Percentiles rank a stretch among this genome's conserved stretches.
phyloP scores from a whole-genome alignment of 257 asterid species.

The Primulina tabacum region DNA sequence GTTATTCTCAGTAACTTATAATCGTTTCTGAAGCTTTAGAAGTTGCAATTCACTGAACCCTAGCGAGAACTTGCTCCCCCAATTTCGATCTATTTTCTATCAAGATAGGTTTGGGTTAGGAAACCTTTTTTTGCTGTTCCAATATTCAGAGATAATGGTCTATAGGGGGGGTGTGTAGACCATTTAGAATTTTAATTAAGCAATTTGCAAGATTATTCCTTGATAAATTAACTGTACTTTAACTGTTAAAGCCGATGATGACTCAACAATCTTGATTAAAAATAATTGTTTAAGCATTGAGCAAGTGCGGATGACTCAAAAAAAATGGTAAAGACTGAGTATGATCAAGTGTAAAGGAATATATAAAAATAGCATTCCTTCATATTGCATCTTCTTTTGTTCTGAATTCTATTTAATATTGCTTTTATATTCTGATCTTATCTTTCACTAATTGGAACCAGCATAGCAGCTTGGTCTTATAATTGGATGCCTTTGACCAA shows the following conservation, averaged over 20 bases:
- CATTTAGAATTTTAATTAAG: too few species aligned
- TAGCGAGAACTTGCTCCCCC: background rate
- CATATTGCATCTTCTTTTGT: too few species aligned
- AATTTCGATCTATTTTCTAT: constrained; percentile 11
- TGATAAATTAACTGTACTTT: background rate
- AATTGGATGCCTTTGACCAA: background rate
- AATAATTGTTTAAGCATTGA: background rate
- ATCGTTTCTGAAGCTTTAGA: constrained; percentile 3
- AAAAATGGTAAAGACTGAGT: too few species aligned
- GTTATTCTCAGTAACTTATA: background rate
- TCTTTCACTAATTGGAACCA: too few species aligned
- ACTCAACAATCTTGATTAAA: background rate
- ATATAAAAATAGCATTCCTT: too few species aligned
- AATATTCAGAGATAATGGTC: background rate
- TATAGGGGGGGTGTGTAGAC: background rate
- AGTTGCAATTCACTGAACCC: constrained; percentile 12
- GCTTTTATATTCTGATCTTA: too few species aligned
- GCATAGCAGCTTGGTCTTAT: background rate
- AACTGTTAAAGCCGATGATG: background rate
- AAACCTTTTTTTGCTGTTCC: background rate
- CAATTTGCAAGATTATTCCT: background rate
- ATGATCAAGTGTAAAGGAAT: too few species aligned
- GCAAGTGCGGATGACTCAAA: background rate
- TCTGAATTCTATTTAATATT: too few species aligned
- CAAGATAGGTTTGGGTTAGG: background rate